Evolutionary conservation across 1,284 basidiomycete species (phyloP), one percentile per base, ranked within the genome.

Genomic region (Leccinum huronense): DNA sequence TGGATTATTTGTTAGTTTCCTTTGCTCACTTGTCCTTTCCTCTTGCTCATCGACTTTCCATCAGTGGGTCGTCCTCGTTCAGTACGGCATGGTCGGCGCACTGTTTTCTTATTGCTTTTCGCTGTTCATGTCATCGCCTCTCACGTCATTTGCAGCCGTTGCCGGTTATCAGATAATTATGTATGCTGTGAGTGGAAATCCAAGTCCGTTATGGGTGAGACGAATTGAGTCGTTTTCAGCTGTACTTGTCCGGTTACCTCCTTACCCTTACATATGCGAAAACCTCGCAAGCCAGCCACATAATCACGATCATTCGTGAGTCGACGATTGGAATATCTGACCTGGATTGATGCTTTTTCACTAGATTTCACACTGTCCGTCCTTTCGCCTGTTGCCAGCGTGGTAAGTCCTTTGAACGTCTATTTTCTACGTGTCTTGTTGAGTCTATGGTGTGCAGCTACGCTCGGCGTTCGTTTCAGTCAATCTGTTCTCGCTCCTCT

Each of bases 111-210:
- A 90, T 72, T 85, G 85, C 61, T 77, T 85, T 6, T 86, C 90
- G 2, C 75, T 92, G 3, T 73, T 86, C 63, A 83, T 87, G 55
- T 75, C 84, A 6, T 89, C 89, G 0, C 87, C 90, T 9, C 78
- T 94, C 11, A 87, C 88, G 3, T 87, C 90, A 2, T 94, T 93
- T 69, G 90, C 91, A 1, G 77, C 83, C 6, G 83, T 86, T 10
- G 90, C 89, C 9, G 89, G 85, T n/a, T 91, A 89, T 73, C 90
- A 93, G 68, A 81, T 90, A 51, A 77, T 93, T 62, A 83, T 91
- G 72, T 91, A 87, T 74, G 74, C 90, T 57, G 87, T 91, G 70
- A 70, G 85, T 73, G 36, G 30, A 48, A 10, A 23, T 8, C 0
- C 3, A 5, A 31, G 10, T 27, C 3, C 56, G 11, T 11, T 19